Percentiles rank a stretch among this genome's conserved stretches.
Conservation (phyloP, 306 rosid genomes). For the Vigna radiata region DNA sequence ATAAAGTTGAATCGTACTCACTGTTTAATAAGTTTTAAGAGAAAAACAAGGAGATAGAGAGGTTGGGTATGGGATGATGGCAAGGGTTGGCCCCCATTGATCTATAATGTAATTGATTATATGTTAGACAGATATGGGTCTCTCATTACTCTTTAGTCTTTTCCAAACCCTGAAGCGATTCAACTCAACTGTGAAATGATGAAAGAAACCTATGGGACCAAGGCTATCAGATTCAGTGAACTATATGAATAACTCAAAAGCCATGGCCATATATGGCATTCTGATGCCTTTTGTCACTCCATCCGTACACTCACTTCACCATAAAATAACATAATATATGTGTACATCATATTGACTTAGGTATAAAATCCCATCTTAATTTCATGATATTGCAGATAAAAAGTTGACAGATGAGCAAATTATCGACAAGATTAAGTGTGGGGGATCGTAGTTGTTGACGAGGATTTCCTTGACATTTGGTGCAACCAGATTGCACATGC, state of each 20-base stretch:
- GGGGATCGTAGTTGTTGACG: slow-evolving; percentile 61
- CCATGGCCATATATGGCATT: slow-evolving; percentile 32
- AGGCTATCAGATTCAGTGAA: slow-evolving; percentile 24
- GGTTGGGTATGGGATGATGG: neutral
- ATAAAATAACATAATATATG: neutral
- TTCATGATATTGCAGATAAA: slow-evolving; percentile 5
- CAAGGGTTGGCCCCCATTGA: neutral
- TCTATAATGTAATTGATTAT: slow-evolving; percentile 25
- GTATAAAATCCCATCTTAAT: slow-evolving; percentile 53
- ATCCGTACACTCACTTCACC: slow-evolving; percentile 36
- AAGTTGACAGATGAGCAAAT: slow-evolving; percentile 46
- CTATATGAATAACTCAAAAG: slow-evolving; percentile 8
- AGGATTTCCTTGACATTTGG: slow-evolving; percentile 50
- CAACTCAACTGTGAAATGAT: slow-evolving; percentile 31
- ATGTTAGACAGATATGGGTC: slow-evolving; percentile 4
- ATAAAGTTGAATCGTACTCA: no score
- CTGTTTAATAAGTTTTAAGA: no score
- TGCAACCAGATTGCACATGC: slow-evolving; percentile 75
- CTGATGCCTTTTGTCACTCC: slow-evolving; percentile 36
- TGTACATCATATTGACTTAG: slow-evolving; percentile 41
- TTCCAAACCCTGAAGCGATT: slow-evolving; percentile 38
- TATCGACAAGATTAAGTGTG: slow-evolving; percentile 56
- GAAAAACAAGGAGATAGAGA: neutral
- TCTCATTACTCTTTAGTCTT: slow-evolving; percentile 21
- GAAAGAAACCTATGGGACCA: slow-evolving; percentile 54